These are phyloP conservation scores for Diphasiastrum complanatum DNA, from an alignment of 83 land plant species.

Conservation along the genomic window DNA sequence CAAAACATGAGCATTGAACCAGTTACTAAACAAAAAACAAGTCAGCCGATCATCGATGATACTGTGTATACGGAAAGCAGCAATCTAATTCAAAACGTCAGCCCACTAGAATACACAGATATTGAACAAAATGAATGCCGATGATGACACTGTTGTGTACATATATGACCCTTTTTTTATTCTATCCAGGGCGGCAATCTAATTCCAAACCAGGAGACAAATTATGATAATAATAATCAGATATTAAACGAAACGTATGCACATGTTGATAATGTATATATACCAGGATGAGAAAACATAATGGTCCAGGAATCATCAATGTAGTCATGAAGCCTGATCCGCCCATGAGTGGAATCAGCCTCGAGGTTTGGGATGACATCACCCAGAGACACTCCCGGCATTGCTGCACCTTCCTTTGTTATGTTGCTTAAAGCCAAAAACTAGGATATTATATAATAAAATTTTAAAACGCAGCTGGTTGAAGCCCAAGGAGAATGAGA, in stretches of 20 bases:
- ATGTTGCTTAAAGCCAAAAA: too few species aligned
- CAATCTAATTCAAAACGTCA: neutral
- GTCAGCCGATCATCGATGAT: too few species aligned
- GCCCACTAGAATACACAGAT: neutral
- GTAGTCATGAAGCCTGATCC: constrained; percentile 60
- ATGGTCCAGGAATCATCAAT: constrained; percentile 55
- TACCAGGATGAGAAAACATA: constrained; percentile 95
- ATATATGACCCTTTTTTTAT: neutral
- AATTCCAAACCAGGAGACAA: neutral
- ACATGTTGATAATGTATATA: neutral
- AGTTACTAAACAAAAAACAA: too few species aligned
- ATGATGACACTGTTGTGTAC: neutral
- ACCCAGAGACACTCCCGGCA: constrained; percentile 80
- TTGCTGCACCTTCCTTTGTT: too few species aligned
- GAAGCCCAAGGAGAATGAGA: too few species aligned
- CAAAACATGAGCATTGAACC: neutral
- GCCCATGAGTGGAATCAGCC: constrained; percentile 77
- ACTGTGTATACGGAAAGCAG: too few species aligned
- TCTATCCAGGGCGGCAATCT: neutral
- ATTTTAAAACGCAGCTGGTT: too few species aligned
- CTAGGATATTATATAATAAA: too few species aligned
- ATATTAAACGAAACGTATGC: too few species aligned
- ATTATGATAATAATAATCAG: neutral
- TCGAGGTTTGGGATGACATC: constrained; percentile 72
- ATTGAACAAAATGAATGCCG: neutral